Conservation (phyloP, 768 basidiomycete genomes). For the Holtermannia corniformis region DNA sequence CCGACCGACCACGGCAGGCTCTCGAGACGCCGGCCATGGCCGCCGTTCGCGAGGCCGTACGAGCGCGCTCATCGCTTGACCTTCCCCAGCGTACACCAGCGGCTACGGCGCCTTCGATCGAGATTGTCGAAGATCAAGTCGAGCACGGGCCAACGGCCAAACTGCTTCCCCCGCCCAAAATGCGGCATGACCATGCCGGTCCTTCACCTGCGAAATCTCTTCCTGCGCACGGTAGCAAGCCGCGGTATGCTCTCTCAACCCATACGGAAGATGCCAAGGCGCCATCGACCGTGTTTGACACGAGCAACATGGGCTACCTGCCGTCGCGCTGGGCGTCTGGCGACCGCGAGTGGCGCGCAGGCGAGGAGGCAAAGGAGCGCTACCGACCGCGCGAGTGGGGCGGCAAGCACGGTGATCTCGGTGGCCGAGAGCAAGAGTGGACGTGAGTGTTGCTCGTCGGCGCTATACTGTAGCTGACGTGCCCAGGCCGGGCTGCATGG, state of each 20-base stretch:
- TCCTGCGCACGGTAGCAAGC: background rate
- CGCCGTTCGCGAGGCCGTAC: background rate
- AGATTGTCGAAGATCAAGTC: slow-evolving; percentile 35
- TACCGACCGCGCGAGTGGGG: slow-evolving; percentile 40
- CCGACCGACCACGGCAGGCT: background rate
- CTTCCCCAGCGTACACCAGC: slow-evolving; percentile 13
- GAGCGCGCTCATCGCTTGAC: slow-evolving; percentile 2
- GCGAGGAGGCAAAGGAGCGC: slow-evolving; percentile 35
- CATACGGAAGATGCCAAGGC: slow-evolving; percentile 2
- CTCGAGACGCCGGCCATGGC: background rate
- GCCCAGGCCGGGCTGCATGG: slow-evolving; percentile 27
- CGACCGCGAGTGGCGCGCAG: slow-evolving; percentile 26
- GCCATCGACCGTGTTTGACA: slow-evolving; percentile 22
- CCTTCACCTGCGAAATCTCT: background rate
- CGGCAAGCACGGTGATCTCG: slow-evolving; percentile 26
- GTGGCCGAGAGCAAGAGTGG: slow-evolving; percentile 33
- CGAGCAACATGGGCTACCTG: slow-evolving; percentile 32
- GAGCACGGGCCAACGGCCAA: background rate
- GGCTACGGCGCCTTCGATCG: slow-evolving; percentile 14
- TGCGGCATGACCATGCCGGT: background rate
- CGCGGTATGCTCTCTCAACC: background rate
- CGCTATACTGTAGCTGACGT: background rate
- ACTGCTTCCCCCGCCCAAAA: background rate
- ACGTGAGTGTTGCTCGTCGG: slow-evolving; percentile 27
- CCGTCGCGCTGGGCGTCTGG: slow-evolving; percentile 38